Base-by-base conservation (phyloP, 2,329 filamentous ascomycete species). In the Penicillium frequentans region DNA sequence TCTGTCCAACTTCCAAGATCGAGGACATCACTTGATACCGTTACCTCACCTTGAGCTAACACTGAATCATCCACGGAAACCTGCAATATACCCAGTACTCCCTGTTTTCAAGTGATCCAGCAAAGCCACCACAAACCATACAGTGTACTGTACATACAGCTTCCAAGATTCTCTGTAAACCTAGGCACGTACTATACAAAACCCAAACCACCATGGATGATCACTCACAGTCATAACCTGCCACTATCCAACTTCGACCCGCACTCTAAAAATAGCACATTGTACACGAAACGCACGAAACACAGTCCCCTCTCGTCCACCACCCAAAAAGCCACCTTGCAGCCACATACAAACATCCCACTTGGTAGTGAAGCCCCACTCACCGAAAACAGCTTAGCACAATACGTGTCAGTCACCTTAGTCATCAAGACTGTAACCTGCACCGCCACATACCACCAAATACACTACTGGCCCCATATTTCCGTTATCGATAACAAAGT, bases 401-500 rank as follows among this genome's bases (percentile, higher is more conserved):
- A 7, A 46, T 35, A 21, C n/a, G 23, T 33, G 3, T 33, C 14
- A 43, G 11, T 9, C 21, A n/a, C 24, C 29, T 46, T 13, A 45
- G 39, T 46, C 50, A 44, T 39, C 29, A 14, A 7, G 5, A 33
- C 31, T 16, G 31, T 33, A 9, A 9, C 8, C 2, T 8, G 35
- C 35, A 39, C 35, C 9, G 35, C 35, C 35, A 39, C 35, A 39
- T 39, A 39, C 35, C 35, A 19, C 35, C 50, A 53, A 52, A 52
- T 52, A 43, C 37, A 31, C 9, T 2, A 2, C 5, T 7, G n/a
- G 24, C 3, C 27, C 49, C 49, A 37, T 16, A 16, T 52, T 33
- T 52, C 21, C 50, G 42, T 37, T 53, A 53, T 53, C 50, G 50
- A 53, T 53, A 53, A 53, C 50, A 13, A 13, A 27, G n/a, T 19